A percentile compares a stretch with the other conserved stretches of the same genome.
phyloP scores from a whole-genome alignment of 768 basidiomycete species.

The Lactarius deliciosus region DNA sequence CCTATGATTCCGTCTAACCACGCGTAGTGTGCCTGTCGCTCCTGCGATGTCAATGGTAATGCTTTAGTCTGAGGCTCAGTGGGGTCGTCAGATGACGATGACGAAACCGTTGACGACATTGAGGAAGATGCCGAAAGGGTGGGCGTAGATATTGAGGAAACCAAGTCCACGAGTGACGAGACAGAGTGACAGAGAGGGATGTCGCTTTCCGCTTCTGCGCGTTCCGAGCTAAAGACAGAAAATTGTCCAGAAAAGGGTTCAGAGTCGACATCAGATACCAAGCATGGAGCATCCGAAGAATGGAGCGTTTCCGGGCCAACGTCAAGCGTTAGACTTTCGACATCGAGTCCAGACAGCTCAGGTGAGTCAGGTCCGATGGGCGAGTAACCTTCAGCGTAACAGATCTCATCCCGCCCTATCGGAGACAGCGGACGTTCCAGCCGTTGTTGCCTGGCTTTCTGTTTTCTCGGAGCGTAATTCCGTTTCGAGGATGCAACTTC shows the following conservation, averaged over 20 bases:
- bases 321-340: neutral
- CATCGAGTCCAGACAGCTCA: slow-evolving; percentile 7
- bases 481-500: slow-evolving; percentile 14
- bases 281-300: slow-evolving; percentile 7
- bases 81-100: slow-evolving; percentile 19
- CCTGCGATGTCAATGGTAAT: slow-evolving; percentile 32
- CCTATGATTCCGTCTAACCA: slow-evolving; percentile 51
- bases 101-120: slow-evolving; percentile 14
- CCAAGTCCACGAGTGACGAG: slow-evolving; percentile 31
- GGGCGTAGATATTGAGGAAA: slow-evolving; percentile 13
- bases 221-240: slow-evolving; percentile 5
- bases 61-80: slow-evolving; percentile 10
- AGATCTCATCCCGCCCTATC: neutral
- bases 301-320: slow-evolving; percentile 1
- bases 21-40: slow-evolving; percentile 53
- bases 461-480: slow-evolving; percentile 16
- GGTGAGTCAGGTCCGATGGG: slow-evolving; percentile 1
- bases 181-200: slow-evolving; percentile 16
- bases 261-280: slow-evolving; percentile 8
- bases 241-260: slow-evolving; percentile 16
- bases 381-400: neutral
- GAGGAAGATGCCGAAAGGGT: slow-evolving; percentile 20
- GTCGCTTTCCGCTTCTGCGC: slow-evolving; percentile 7
- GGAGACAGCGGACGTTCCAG: slow-evolving; percentile 8
- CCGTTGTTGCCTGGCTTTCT: slow-evolving; percentile 12